Base-by-base conservation (phyloP, 345 rosid genomes). In the Corymbia maculata region DNA sequence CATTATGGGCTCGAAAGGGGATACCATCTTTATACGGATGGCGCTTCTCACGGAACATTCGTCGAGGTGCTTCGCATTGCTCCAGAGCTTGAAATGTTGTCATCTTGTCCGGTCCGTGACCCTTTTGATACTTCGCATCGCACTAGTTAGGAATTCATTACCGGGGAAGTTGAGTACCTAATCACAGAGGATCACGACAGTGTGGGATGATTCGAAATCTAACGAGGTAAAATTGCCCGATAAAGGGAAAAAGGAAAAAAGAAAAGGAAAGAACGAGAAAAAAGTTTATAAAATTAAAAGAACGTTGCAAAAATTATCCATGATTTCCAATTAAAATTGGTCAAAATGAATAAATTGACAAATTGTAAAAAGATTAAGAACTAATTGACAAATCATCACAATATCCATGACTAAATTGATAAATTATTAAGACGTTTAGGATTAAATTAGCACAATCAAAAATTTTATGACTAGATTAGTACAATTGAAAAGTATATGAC, bases 101-200 rank as follows among this genome's bases (percentile, higher is more conserved):
- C 32, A 3, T 7, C 36, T 66, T 14, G 79, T 66, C 30, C 6
- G 10, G 0, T 14, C 19, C 9, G 32, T n/a, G 42, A 30, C 10
- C 75, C 6, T 30, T 68, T 30, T 4, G 14, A 30, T 30, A 30
- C 4, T 30, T 2, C 44, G 19, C 10, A 2, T 30, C 79, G 2
- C 17, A 4, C 3, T 14, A 30, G 44, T 15, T 15, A 30, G 12
- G 79, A 7, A 30, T 68, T 30, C 22, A 1, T 6, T 6, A 16
- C 6, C 1, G 1, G 12, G 2, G 2, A 68, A 68, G 22, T 30
- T 7, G 19, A 0, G 36, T 30, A 7, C 3, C 6, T 0, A 16
- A 13, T n/a, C 21, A 13, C 7, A 13, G 9, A 13, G 9, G 5
- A n/a, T n/a, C 1, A 5, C 9, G 44, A 30, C 1, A 8, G 3